A percentile compares a stretch with the other conserved stretches of the same genome.
Evolutionary conservation across 768 basidiomycete genomes (phyloP).

Genomic region (Suillus occidentalis): DNA sequence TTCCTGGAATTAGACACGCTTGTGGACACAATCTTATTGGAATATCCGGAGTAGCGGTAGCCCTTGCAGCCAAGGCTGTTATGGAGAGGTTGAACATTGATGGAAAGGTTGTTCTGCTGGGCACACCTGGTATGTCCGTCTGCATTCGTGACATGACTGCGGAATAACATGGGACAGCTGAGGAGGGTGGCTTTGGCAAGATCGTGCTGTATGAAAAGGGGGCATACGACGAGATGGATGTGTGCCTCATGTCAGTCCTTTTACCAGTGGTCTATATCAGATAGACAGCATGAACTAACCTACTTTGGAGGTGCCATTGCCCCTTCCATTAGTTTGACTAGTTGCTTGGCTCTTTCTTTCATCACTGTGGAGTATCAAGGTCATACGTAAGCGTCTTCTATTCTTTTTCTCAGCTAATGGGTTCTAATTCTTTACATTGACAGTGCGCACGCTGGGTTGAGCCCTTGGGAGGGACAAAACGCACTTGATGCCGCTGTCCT

Average conservation of each 20-base stretch:
- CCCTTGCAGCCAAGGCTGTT: constrained; percentile 57
- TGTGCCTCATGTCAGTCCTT: constrained; percentile 58
- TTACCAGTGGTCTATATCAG: background rate
- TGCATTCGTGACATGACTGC: background rate
- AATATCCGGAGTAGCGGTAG: constrained; percentile 65
- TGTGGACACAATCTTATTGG: constrained; percentile 80
- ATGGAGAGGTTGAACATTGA: constrained; percentile 57
- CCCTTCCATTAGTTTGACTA: constrained; percentile 60
- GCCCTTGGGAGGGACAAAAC: constrained; percentile 79
- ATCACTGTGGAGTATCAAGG: constrained; percentile 62
- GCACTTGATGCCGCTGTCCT: constrained; percentile 79
- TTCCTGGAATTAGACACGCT: constrained; percentile 55
- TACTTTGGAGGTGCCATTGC: constrained; percentile 60
- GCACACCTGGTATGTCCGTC: constrained; percentile 59
- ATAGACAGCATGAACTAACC: background rate
- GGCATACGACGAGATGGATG: constrained; percentile 69
- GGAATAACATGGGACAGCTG: constrained; percentile 43
- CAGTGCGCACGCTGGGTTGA: constrained; percentile 70
- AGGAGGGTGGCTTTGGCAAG: constrained; percentile 75
- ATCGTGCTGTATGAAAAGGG: constrained; percentile 58
- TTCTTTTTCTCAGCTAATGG: background rate
- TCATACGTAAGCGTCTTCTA: constrained; percentile 51
- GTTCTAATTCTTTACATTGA: background rate
- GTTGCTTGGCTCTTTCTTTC: constrained; percentile 58
- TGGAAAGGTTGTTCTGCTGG: constrained; percentile 64